These are phyloP conservation scores for Crithidia sp. DNA, from an alignment of 208 protist species.

Conservation along the genomic window DNA sequence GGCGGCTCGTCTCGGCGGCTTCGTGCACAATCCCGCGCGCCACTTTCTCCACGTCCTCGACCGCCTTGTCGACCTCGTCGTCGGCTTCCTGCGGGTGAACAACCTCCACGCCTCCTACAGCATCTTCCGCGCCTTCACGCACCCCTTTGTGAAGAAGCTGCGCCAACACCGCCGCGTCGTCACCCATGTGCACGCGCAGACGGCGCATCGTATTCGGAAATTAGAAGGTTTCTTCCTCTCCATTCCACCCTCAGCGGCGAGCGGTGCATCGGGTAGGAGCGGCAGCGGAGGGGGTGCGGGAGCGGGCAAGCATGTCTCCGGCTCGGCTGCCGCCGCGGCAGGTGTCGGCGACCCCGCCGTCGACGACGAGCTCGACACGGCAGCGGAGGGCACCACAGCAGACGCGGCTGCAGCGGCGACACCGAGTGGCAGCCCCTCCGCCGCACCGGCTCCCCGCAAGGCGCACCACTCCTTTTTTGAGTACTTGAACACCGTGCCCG, in stretches of 20 bases:
- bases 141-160: conserved; percentile 49
- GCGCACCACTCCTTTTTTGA: conserved; percentile 35
- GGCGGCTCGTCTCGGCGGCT: background rate
- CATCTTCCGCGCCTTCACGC: conserved; percentile 42
- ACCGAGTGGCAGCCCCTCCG: background rate
- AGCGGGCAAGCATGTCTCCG: background rate
- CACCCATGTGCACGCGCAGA: conserved; percentile 16
- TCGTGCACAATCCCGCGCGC: conserved; percentile 8
- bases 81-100: conserved; percentile 59
- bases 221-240: conserved; percentile 38
- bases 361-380: conserved; percentile 9
- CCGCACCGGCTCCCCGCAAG: conserved; percentile 1
- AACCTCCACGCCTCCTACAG: conserved; percentile 61
- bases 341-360: conserved; percentile 1
- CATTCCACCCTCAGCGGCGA: background rate
- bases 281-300: background rate
- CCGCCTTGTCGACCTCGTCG: conserved; percentile 55
- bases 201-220: conserved; percentile 34
- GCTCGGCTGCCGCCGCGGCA: conserved; percentile 5
- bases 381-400: background rate
- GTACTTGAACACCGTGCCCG: conserved; percentile 49
- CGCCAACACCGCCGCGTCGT: conserved; percentile 21
- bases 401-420: background rate
- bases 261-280: background rate
- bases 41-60: conserved; percentile 26